Evolutionary conservation across 1,139 yeast species (phyloP), one percentile per base, ranked within the genome.

Genomic region (Magnusiomyces clavatus): DNA sequence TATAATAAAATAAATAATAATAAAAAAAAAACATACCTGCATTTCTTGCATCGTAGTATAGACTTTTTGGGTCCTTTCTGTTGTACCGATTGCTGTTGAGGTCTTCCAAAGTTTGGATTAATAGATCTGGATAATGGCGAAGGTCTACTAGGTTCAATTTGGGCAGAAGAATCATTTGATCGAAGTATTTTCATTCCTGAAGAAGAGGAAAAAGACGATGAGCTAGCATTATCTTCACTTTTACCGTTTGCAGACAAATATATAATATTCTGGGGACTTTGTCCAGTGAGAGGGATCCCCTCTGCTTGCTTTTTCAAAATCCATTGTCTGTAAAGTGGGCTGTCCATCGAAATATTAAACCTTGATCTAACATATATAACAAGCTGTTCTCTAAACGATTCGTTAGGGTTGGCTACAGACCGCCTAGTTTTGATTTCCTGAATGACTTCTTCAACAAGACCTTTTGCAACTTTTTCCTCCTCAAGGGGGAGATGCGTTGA

Each of bases 341-440:
- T 64, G 38, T 67, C 62, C 24, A 59, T 58, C 8, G 69, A 62
- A 4, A 75, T 69, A 24, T 64, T 64, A 58, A 72, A 76, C 12
- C 75, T 77, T 61, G 78, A 69, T 19, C 70, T 70, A 56, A 76
- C 77, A 66, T 78, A 92, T 14, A 88, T 63, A 48, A 76, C 68
- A 52, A 92, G 72, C 66, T 92, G 98, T 53, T 78, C 77, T 62
- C 77, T 64, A 63, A 92, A 92, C n/a, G 84, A 80, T 2, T 73
- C 77, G 66, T 89, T 92, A n/a, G 96, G 96, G 54, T 77, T 76
- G 6, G 82, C 82, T 5, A 73, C 72, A 0, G 76, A 65, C 56
- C 84, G 75, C 57, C 78, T 82, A 52, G 89, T 67, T 58, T 74
- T 77, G 19, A 92, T 82, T 0, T 90, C 89, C 66, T 84, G 81